Base-by-base conservation (phyloP, 805 yeast genomes). In the Candida yuanshanica region DNA sequence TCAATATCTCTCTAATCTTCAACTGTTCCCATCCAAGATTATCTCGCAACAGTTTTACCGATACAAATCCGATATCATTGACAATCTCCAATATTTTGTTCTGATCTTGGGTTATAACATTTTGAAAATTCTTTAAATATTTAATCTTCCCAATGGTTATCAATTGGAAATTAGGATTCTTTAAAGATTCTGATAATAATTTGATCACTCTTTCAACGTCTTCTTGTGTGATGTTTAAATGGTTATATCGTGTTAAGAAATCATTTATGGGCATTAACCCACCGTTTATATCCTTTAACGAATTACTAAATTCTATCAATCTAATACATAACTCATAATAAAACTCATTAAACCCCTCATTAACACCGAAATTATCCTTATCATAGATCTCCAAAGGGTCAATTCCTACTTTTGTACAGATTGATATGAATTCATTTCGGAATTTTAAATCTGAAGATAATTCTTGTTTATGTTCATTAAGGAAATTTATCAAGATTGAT, bases 341-440 rank as follows among this genome's bases (percentile, higher is more conserved):
- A 50, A 74, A 82, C 51, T 83, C 89, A 35, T 60, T 55, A 31
- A 63, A 46, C 29, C 42, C 43, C 4, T 31, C 21, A 10, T 31
- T 31, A 2, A n/a, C 12, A 3, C 21, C 34, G 9, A 17, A 20
- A 17, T 58, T 48, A 43, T 58, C 62, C 38, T 62, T 58, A 27
- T 58, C 41, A 42, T 62, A 63, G n/a, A 65, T 42, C 44, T 59
- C 39, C 21, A 90, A 59, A 1, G 96, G 93, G 58, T 90, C 96
- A 16, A 89, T 81, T 1, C 96, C 96, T 22, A 89, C 80, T 50
- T 81, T 75, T 4, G 74, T 66, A 53, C 96, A 88, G 66, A 90
- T 80, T 44, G 75, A 73, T 27, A 86, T 78, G 59, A 89, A 87
- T 55, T 85, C 81, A 22, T 72, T 65, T 23, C 95, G 67, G 52